Conservation (phyloP, 768 basidiomycete genomes). For the Fistulinella prunicolor region DNA sequence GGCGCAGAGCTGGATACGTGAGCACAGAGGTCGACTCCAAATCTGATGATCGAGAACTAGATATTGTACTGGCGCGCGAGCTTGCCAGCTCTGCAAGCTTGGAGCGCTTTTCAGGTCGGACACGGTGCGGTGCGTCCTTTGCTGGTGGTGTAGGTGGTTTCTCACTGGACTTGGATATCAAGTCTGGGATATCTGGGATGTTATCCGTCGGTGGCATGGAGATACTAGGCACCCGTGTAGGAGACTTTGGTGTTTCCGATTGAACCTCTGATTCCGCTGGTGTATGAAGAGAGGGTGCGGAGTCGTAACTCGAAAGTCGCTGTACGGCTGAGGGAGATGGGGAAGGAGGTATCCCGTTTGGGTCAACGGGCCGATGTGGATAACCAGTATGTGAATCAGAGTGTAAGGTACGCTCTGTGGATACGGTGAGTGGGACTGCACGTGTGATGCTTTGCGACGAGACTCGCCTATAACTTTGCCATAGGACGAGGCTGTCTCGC, state of each 20-base stretch:
- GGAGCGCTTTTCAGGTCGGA: constrained; percentile 45
- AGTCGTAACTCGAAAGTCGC: constrained; percentile 55
- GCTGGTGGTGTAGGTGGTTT: constrained; percentile 25
- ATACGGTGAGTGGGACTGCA: constrained; percentile 5
- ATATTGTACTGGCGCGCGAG: constrained; percentile 52
- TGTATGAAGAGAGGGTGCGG: constrained; percentile 51
- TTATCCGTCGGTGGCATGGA: constrained; percentile 45
- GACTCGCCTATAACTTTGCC: constrained; percentile 58
- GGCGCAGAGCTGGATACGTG: constrained; percentile 70
- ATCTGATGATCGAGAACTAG: constrained; percentile 54
- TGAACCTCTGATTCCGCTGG: constrained; percentile 35
- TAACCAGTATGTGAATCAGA: constrained; percentile 3
- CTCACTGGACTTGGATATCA: constrained; percentile 44
- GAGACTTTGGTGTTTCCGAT: constrained; percentile 35
- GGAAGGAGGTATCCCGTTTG: constrained; percentile 60
- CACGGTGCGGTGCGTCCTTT: constrained; percentile 22
- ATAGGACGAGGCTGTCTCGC: constrained; percentile 52
- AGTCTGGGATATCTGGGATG: constrained; percentile 56
- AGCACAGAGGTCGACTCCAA: constrained; percentile 59
- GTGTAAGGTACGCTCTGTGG: constrained; percentile 18
- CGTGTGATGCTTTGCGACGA: background rate
- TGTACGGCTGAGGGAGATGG: constrained; percentile 67
- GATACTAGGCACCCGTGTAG: constrained; percentile 42
- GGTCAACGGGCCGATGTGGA: constrained; percentile 36
- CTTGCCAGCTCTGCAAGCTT: constrained; percentile 69